Base-by-base conservation (phyloP, 192 early-diverging fungal species). In the Backusella westeae region DNA sequence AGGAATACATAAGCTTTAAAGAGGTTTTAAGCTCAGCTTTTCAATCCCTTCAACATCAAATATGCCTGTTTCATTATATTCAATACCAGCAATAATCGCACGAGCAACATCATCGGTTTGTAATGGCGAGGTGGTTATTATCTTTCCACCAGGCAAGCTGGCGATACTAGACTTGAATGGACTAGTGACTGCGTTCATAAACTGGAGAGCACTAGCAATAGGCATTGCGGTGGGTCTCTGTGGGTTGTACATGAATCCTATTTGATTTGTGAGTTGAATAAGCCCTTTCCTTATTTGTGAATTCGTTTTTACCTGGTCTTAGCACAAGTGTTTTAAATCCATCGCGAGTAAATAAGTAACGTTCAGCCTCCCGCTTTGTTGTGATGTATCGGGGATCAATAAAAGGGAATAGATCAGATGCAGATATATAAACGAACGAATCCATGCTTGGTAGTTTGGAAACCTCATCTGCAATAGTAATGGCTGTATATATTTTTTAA, bases 301-400 rank as follows among this genome's bases (percentile, higher is more conserved):
- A 17, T 42, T 19, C 41, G 0, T 8, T 46, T 23, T 78, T 77
- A 84, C 81, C 88, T 0, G 90, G 90, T 8, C 90, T 82, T 69
- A 91, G 63, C 29, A 90, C 80, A 34, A 89, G 80, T 29, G 86
- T 82, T n/a, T 83, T 86, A 77, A 87, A 83, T 49, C 69, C 76
- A 44, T 79, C 73, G 42, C 77, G 83, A 49, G 85, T 82, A 63
- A 92, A 77, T 34, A 94, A 74, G 14, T 78, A 85, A 3, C 72
- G 70, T 78, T 94, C 93, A 4, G 88, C 93, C 77, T 94, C 89
- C 38, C 91, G 90, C 74, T 94, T 94, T 14, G 91, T 92, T 23
- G 91, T 90, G 56, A 94, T 87, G 52, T 94, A 94, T 0, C 89
- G 85, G 68, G 89, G 82, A 63, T 89, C 85, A 39, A 94, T 76